Evolutionary conservation across 108 stramenopile species (phyloP).

Genomic region (Pinguiococcus pyrenoidosus): DNA sequence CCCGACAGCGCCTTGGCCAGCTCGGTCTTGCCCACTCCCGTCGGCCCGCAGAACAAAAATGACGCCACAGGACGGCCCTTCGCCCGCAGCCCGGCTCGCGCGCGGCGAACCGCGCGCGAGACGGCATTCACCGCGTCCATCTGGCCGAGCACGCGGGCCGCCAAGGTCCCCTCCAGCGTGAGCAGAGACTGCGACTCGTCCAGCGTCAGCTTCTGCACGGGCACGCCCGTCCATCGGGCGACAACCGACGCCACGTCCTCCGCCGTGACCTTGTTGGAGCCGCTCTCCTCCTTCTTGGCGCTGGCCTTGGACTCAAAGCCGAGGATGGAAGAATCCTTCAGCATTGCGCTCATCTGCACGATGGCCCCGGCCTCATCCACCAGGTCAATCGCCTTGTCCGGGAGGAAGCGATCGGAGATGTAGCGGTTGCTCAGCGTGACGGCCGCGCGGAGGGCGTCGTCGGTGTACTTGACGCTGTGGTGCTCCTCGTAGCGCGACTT

Average conservation of each 20-base stretch:
- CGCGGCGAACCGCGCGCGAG: slow-evolving; percentile 57
- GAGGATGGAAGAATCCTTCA: slow-evolving; percentile 5
- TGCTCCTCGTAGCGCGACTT: slow-evolving; percentile 56
- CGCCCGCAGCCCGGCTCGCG: slow-evolving; percentile 65
- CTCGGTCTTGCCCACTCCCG: slow-evolving; percentile 84
- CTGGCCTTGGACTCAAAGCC: neutral
- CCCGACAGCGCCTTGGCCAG: slow-evolving; percentile 73
- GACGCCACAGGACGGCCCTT: slow-evolving; percentile 55
- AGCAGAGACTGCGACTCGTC: slow-evolving; percentile 62
- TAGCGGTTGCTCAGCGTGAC: slow-evolving; percentile 76
- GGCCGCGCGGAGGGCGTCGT: slow-evolving; percentile 69
- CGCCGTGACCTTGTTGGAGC: slow-evolving; percentile 66
- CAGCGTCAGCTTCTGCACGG: slow-evolving; percentile 56
- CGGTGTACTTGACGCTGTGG: slow-evolving; percentile 73
- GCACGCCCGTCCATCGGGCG: slow-evolving; percentile 84
- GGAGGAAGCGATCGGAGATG: slow-evolving; percentile 64
- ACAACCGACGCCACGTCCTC: slow-evolving; percentile 81
- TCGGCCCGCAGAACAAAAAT: slow-evolving; percentile 78
- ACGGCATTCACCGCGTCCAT: slow-evolving; percentile 60
- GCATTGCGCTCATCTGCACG: slow-evolving; percentile 62
- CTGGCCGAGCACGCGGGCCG: slow-evolving; percentile 70
- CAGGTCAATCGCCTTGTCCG: slow-evolving; percentile 87
- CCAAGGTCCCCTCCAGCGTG: slow-evolving; percentile 47
- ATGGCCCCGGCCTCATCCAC: slow-evolving; percentile 80
- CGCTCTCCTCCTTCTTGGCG: too few species aligned